Percentiles rank a stretch among this genome's conserved stretches.
Evolutionary conservation across 2,329 filamentous ascomycete species (phyloP).

Genomic region (Chaetothyriales sp.): DNA sequence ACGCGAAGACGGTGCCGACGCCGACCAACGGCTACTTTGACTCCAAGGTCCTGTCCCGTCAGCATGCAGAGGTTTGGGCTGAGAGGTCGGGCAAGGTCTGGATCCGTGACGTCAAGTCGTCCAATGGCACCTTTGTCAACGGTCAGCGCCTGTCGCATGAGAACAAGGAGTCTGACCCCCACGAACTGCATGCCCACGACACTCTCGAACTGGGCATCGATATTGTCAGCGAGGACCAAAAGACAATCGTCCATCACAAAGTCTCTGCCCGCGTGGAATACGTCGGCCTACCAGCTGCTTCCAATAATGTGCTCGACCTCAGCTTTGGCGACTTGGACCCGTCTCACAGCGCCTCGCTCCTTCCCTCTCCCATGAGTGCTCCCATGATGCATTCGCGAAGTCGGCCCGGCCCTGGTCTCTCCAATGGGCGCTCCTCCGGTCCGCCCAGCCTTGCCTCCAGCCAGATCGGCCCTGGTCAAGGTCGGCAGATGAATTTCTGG

Average conservation of each 20-base stretch:
- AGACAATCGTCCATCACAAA: constrained; percentile 96
- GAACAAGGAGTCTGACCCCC: constrained; percentile 89
- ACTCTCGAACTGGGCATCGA: constrained; percentile 92
- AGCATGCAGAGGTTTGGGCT: constrained; percentile 93
- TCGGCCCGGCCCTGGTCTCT: constrained; percentile 52
- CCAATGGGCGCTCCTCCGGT: constrained; percentile 47
- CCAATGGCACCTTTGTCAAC: constrained; percentile 97
- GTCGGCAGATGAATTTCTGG: constrained; percentile 67
- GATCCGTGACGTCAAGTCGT: constrained; percentile 95
- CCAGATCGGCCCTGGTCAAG: constrained; percentile 49
- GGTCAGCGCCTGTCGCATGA: constrained; percentile 77
- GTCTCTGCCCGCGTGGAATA: constrained; percentile 94
- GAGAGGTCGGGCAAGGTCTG: constrained; percentile 74
- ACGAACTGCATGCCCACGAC: constrained; percentile 81
- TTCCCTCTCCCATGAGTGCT: constrained; percentile 53
- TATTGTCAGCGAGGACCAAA: constrained; percentile 96
- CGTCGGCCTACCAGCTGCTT: constrained; percentile 63
- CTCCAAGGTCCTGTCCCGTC: constrained; percentile 88
- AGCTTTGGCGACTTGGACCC: constrained; percentile 87
- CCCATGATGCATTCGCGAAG: constrained; percentile 52
- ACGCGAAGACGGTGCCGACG: constrained; percentile 86
- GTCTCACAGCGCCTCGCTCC: constrained; percentile 52
- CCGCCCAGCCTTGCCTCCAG: constrained; percentile 40
- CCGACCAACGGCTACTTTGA: constrained; percentile 91
- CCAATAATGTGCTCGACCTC: constrained; percentile 58